These are phyloP conservation scores for Erodium texanum DNA, from an alignment of 441 rosid genomes.

Conservation along the genomic window DNA sequence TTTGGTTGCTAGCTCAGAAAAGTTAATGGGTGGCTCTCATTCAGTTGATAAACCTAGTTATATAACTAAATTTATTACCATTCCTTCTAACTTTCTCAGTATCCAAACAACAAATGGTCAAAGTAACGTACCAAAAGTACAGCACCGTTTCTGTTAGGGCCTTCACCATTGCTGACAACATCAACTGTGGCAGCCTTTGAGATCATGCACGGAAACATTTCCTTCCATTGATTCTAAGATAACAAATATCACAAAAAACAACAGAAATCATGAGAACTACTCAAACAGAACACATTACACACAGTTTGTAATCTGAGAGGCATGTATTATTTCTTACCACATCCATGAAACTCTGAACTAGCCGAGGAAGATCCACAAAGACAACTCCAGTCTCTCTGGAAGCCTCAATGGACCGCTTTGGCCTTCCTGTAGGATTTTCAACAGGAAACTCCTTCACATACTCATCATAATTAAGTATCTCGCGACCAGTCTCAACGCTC, in stretches of 20 bases:
- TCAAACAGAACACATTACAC: not conserved
- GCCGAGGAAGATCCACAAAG: slow-evolving; percentile 68
- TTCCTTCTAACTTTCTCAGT: not conserved
- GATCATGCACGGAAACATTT: slow-evolving; percentile 80
- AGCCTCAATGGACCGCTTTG: slow-evolving; percentile 69
- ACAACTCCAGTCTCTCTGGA: slow-evolving; percentile 75
- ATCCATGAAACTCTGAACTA: slow-evolving; percentile 76
- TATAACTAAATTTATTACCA: not conserved
- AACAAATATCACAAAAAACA: slow-evolving; percentile 5
- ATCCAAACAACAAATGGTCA: slow-evolving; percentile 4
- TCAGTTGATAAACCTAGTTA: not conserved
- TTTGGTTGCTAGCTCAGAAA: not conserved
- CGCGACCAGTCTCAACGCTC: slow-evolving; percentile 83
- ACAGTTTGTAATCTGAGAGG: not conserved
- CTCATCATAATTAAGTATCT: slow-evolving; percentile 88
- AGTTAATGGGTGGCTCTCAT: not conserved
- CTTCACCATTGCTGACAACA: slow-evolving; percentile 70
- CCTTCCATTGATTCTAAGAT: slow-evolving; percentile 83
- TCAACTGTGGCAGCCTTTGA: slow-evolving; percentile 83
- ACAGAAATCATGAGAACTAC: not conserved
- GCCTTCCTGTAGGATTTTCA: slow-evolving; percentile 33
- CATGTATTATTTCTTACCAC: slow-evolving; percentile 37
- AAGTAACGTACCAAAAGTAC: slow-evolving; percentile 64
- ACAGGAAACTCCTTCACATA: slow-evolving; percentile 60
- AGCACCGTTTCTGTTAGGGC: slow-evolving; percentile 59